A percentile compares a stretch with the other conserved stretches of the same genome.
phyloP scores from a whole-genome alignment of 1,284 basidiomycete genomes.

The Hortiboletus rubellus region DNA sequence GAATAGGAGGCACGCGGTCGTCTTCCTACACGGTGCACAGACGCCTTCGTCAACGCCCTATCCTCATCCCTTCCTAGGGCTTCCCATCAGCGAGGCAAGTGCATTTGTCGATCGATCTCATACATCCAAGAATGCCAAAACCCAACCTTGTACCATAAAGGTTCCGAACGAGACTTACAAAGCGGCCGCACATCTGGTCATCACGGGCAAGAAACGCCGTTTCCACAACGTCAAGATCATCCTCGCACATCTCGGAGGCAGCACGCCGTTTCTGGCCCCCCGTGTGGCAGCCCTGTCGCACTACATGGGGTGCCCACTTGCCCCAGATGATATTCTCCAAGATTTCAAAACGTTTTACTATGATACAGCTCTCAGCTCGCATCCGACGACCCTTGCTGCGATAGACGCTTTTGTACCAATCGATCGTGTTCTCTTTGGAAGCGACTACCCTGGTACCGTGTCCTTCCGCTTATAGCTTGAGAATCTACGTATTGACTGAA shows the following conservation, averaged over 20 bases:
- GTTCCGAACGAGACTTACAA: slow-evolving; percentile 79
- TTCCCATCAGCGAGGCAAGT: slow-evolving; percentile 66
- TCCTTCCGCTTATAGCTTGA: background rate
- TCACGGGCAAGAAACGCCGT: slow-evolving; percentile 63
- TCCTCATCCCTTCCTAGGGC: slow-evolving; percentile 59
- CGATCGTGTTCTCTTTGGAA: slow-evolving; percentile 61
- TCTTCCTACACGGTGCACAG: slow-evolving; percentile 71
- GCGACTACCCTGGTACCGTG: slow-evolving; percentile 66
- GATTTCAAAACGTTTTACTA: slow-evolving; percentile 72
- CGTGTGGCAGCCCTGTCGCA: slow-evolving; percentile 63
- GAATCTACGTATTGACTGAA: slow-evolving; percentile 2
- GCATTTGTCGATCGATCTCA: slow-evolving; percentile 14
- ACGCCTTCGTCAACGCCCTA: slow-evolving; percentile 60
- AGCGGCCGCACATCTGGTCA: slow-evolving; percentile 71
- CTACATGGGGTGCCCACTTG: slow-evolving; percentile 64
- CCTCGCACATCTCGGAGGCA: slow-evolving; percentile 69
- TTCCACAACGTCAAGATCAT: slow-evolving; percentile 60
- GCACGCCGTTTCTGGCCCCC: slow-evolving; percentile 56
- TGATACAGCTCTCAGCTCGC: slow-evolving; percentile 64
- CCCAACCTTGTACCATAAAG: slow-evolving; percentile 38
- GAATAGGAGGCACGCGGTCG: slow-evolving; percentile 52
- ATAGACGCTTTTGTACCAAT: slow-evolving; percentile 49
- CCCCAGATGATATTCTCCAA: slow-evolving; percentile 58
- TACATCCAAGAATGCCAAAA: slow-evolving; percentile 5
- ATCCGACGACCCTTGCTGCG: slow-evolving; percentile 49